Evolutionary conservation across 306 rosid genomes (phyloP).

Genomic region (Prunus armeniaca): DNA sequence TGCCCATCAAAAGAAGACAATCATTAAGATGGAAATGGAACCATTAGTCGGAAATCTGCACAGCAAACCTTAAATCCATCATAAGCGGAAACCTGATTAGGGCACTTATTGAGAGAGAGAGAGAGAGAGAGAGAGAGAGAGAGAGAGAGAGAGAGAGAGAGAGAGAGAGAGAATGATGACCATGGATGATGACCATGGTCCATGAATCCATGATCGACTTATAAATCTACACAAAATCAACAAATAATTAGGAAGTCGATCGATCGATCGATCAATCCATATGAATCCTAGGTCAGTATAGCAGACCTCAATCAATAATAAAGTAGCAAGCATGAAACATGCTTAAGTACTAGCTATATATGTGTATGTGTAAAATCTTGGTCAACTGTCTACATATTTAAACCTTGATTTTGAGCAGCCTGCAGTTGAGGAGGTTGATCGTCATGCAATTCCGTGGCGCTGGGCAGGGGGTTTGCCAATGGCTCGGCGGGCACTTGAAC

Average conservation of each 20-base stretch:
- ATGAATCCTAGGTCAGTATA: too few species aligned
- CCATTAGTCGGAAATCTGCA: not conserved
- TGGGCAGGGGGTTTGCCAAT: not conserved
- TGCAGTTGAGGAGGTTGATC: slow-evolving; percentile 31
- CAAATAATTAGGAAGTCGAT: too few species aligned
- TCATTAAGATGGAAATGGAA: not conserved
- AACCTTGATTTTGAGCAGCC: slow-evolving; percentile 43
- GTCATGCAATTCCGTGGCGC: slow-evolving; percentile 3
- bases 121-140: too few species aligned
- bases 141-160: too few species aligned
- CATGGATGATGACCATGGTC: too few species aligned
- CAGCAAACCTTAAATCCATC: not conserved
- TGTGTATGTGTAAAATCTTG: not conserved
- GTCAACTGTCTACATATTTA: not conserved
- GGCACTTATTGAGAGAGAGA: not conserved
- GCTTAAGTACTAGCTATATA: not conserved
- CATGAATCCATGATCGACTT: too few species aligned
- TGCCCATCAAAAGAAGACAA: too few species aligned
- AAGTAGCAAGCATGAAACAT: not conserved
- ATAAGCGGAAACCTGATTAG: not conserved
- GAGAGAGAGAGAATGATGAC: too few species aligned
- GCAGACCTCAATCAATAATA: too few species aligned
- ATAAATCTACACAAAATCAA: too few species aligned
- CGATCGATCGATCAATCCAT: too few species aligned
- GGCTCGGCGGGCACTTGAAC: slow-evolving; percentile 6